A percentile compares a stretch with the other conserved stretches of the same genome.
These are phyloP conservation scores for Suillus subaureus DNA, from an alignment of 768 basidiomycete species.

Conservation along the genomic window DNA sequence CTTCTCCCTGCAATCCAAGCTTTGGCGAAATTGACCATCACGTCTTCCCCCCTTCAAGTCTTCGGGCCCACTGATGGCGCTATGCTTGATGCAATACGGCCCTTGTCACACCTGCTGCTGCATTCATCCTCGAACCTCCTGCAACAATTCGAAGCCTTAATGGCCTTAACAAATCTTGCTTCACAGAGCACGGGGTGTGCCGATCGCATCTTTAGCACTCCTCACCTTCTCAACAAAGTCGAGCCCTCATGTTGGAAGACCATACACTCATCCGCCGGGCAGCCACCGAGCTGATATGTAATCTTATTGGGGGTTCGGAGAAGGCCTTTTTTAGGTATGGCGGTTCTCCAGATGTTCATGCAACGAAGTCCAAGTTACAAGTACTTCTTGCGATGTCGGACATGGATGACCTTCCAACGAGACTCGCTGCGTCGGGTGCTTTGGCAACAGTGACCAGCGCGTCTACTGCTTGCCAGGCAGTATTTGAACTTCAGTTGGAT, in stretches of 20 bases:
- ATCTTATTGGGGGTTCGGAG: slow-evolving; percentile 80
- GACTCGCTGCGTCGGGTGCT: slow-evolving; percentile 89
- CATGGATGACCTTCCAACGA: slow-evolving; percentile 82
- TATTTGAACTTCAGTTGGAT: slow-evolving; percentile 69
- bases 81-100: slow-evolving; percentile 81
- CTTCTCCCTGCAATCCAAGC: slow-evolving; percentile 79
- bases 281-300: slow-evolving; percentile 89
- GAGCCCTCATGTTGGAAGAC: slow-evolving; percentile 80
- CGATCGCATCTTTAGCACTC: slow-evolving; percentile 61
- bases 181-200: slow-evolving; percentile 72
- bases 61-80: slow-evolving; percentile 84
- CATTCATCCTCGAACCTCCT: slow-evolving; percentile 70
- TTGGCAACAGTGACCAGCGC: slow-evolving; percentile 78
- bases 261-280: slow-evolving; percentile 83
- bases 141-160: slow-evolving; percentile 89
- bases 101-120: slow-evolving; percentile 72
- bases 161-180: slow-evolving; percentile 95
- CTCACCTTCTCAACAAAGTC: slow-evolving; percentile 62
- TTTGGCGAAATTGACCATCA: slow-evolving; percentile 90
- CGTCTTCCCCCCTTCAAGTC: slow-evolving; percentile 85
- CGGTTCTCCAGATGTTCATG: slow-evolving; percentile 40
- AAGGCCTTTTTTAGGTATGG: slow-evolving; percentile 75
- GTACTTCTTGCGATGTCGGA: slow-evolving; percentile 84
- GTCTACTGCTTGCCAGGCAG: slow-evolving; percentile 55
- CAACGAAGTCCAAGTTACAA: slow-evolving; percentile 64